Conservation (phyloP, 2,329 filamentous ascomycete genomes). For the Neonectria magnoliae region DNA sequence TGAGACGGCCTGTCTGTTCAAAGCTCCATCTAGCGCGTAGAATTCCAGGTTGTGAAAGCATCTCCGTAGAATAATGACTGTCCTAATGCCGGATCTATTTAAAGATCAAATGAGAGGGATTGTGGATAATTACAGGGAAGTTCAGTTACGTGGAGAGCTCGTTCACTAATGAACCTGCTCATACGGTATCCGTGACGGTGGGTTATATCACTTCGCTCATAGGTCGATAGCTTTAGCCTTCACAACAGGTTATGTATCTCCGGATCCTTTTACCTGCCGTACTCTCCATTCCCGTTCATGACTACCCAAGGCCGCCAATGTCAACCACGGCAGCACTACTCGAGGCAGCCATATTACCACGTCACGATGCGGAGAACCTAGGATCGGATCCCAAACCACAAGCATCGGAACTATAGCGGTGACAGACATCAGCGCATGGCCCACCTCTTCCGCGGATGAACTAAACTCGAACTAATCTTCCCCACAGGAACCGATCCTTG, state of each 20-base stretch:
- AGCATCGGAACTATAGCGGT: neutral
- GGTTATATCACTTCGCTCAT: neutral
- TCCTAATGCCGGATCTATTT: neutral
- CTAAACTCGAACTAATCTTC: neutral
- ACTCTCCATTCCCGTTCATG: neutral
- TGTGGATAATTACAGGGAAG: neutral
- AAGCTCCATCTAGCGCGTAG: neutral
- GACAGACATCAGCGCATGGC: neutral
- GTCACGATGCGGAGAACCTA: neutral
- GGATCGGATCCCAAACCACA: neutral
- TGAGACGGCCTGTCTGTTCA: neutral
- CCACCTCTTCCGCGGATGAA: neutral
- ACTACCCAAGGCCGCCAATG: neutral
- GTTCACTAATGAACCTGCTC: too few relatives aligned
- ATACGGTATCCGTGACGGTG: too few relatives aligned
- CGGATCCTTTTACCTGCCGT: neutral
- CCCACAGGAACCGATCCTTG: neutral
- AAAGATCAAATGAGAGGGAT: neutral
- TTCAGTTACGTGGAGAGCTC: neutral
- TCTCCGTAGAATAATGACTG: neutral
- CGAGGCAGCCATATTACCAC: neutral
- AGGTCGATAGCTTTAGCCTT: neutral
- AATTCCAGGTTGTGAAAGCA: neutral
- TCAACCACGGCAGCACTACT: too few relatives aligned
- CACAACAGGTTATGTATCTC: neutral